These are phyloP conservation scores for Rhodotorula sp. DNA, from an alignment of 1,284 basidiomycete species.

Conservation along the genomic window DNA sequence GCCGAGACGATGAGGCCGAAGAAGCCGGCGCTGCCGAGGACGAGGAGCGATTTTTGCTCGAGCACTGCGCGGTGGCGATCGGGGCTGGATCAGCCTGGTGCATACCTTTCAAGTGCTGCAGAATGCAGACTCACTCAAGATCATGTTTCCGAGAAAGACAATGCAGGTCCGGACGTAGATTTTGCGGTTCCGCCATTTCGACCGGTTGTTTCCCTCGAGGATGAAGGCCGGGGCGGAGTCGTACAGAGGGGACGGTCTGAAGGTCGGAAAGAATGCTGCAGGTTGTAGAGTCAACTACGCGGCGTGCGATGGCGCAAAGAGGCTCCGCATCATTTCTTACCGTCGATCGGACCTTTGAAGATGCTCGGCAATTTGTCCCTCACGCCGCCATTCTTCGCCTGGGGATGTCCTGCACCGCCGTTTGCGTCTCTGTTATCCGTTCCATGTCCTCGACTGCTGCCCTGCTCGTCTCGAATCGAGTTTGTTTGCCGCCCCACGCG, in stretches of 20 bases:
- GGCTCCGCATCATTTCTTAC: not conserved
- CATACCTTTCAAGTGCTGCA: not conserved
- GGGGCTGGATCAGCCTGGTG: no score
- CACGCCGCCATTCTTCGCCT: not conserved
- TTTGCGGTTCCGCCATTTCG: conserved; percentile 29
- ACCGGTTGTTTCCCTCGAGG: not conserved
- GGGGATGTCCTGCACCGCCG: no score
- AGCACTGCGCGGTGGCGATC: conserved; percentile 27
- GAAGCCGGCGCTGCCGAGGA: conserved; percentile 48
- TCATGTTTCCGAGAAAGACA: conserved; percentile 44
- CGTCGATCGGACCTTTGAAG: not conserved
- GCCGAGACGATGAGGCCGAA: conserved; percentile 43
- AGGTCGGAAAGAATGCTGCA: conserved; percentile 24
- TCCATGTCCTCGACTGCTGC: no score
- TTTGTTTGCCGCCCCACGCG: no score
- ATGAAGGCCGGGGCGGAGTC: conserved; percentile 5
- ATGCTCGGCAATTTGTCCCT: conserved; percentile 1
- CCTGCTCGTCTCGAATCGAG: no score
- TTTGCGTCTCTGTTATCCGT: no score
- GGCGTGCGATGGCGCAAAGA: not conserved
- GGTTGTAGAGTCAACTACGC: not conserved
- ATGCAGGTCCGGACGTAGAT: conserved; percentile 27
- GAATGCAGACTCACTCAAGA: conserved; percentile 30
- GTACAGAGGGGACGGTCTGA: conserved; percentile 7
- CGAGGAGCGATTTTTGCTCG: conserved; percentile 39